These are phyloP conservation scores for Suillus spraguei DNA, from an alignment of 768 basidiomycete genomes.

Conservation along the genomic window DNA sequence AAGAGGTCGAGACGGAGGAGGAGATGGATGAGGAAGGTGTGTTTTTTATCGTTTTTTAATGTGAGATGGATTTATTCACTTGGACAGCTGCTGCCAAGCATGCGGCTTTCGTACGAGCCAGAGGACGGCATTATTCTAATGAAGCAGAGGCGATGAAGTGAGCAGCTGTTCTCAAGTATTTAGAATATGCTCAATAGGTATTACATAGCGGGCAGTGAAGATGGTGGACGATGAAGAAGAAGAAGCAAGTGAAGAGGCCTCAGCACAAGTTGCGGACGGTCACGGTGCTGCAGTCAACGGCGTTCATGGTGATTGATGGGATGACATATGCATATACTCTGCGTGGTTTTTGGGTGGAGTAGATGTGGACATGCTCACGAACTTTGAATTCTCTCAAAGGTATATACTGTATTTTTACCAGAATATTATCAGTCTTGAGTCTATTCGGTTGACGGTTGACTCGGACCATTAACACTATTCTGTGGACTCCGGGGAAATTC, in stretches of 20 bases:
- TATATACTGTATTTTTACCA: conserved; percentile 11
- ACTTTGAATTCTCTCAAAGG: conserved; percentile 2
- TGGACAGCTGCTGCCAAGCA: conserved; percentile 75
- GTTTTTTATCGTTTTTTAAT: conserved; percentile 4
- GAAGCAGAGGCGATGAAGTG: conserved; percentile 94
- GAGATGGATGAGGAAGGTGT: conserved; percentile 90
- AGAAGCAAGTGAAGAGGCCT: conserved; percentile 24
- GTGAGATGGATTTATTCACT: conserved; percentile 5
- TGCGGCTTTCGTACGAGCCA: conserved; percentile 77
- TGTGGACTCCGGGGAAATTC: neutral
- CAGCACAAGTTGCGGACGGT: neutral
- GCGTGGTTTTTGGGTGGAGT: neutral
- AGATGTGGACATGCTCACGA: conserved; percentile 5
- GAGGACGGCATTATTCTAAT: conserved; percentile 86
- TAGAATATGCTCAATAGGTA: conserved; percentile 7
- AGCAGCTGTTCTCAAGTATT: conserved; percentile 10
- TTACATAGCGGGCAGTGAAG: conserved; percentile 58
- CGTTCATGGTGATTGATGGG: conserved; percentile 20
- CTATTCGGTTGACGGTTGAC: neutral
- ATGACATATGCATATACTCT: neutral
- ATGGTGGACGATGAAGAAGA: conserved; percentile 56
- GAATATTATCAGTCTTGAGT: conserved; percentile 10
- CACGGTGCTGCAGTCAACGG: conserved; percentile 23
- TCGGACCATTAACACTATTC: neutral
- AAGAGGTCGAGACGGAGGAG: conserved; percentile 71